Conservation (phyloP, 2,329 filamentous ascomycete genomes). For the Monilinia fructicola region DNA sequence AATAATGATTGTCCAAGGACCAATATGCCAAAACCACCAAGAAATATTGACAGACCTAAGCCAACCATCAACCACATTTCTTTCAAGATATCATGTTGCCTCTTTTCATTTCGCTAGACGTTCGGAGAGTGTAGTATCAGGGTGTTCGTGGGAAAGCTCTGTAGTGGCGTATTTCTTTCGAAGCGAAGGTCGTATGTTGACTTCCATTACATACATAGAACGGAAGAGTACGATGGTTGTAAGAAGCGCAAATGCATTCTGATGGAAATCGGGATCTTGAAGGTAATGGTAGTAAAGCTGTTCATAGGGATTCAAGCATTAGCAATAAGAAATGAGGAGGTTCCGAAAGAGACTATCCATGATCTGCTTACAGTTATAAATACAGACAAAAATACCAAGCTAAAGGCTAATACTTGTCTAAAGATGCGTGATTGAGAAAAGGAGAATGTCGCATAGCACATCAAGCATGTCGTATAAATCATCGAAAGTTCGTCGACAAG, state of each 20-base stretch:
- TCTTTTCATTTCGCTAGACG: conserved; percentile 51
- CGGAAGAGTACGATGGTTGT: conserved; percentile 61
- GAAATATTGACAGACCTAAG: conserved; percentile 60
- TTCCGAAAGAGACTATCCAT: neutral
- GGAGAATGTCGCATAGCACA: conserved; percentile 68
- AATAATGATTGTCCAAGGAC: conserved; percentile 66
- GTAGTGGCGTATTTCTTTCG: conserved; percentile 43
- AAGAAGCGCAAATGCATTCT: conserved; percentile 64
- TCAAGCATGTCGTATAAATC: conserved; percentile 71
- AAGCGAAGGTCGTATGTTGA: conserved; percentile 57
- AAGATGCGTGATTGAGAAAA: conserved; percentile 52
- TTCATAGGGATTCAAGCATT: conserved; percentile 12
- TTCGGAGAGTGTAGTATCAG: conserved; percentile 48
- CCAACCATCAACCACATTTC: conserved; percentile 69
- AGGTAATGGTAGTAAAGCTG: conserved; percentile 68
- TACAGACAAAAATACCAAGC: conserved; percentile 51
- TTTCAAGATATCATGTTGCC: conserved; percentile 58
- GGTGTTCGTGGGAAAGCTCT: conserved; percentile 40
- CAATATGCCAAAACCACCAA: conserved; percentile 69
- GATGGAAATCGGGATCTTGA: conserved; percentile 70
- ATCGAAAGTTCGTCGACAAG: conserved; percentile 69
- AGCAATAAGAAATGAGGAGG: neutral
- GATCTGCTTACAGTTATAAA: conserved; percentile 54
- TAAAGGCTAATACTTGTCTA: conserved; percentile 51
- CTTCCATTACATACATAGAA: conserved; percentile 66